Conservation (phyloP, 768 basidiomycete genomes). For the Exsudoporus frostii region DNA sequence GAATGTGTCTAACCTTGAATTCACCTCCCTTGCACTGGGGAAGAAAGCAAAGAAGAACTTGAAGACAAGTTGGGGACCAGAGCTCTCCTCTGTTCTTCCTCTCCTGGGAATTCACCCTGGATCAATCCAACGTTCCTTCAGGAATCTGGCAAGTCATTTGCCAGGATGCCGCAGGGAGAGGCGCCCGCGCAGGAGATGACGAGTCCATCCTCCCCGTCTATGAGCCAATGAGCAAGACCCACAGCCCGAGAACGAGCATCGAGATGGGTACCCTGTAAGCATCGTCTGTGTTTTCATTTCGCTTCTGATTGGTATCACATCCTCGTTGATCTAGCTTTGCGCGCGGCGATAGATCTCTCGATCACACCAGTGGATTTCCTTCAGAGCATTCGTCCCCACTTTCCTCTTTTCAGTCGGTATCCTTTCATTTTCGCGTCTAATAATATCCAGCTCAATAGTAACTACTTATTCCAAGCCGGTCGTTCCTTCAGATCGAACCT, state of each 20-base stretch:
- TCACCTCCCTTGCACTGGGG: not conserved
- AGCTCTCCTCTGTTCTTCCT: not conserved
- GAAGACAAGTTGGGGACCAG: not conserved
- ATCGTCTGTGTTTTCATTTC: not conserved
- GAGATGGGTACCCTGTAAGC: slow-evolving; percentile 3
- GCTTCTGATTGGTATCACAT: not conserved
- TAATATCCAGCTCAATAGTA: slow-evolving; percentile 8
- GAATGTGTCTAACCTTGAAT: not conserved
- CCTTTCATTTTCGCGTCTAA: not conserved
- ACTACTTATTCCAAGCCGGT: slow-evolving; percentile 10
- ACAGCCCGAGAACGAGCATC: not conserved
- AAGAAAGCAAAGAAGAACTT: not conserved
- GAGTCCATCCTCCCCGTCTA: slow-evolving; percentile 24
- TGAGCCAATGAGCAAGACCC: slow-evolving; percentile 4
- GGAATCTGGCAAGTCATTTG: slow-evolving; percentile 24
- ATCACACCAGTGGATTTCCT: slow-evolving; percentile 6
- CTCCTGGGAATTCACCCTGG: slow-evolving; percentile 9
- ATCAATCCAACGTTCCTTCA: slow-evolving; percentile 9
- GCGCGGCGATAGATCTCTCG: slow-evolving; percentile 4
- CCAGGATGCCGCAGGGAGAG: slow-evolving; percentile 10
- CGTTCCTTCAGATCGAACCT: slow-evolving; percentile 25
- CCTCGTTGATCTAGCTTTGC: not conserved
- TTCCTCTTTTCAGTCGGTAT: slow-evolving; percentile 9
- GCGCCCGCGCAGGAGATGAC: slow-evolving; percentile 1
- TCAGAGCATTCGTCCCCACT: not conserved